Evolutionary conservation across 2,329 filamentous ascomycete genomes (phyloP).

Genomic region (Ceratocystis harringtonii): DNA sequence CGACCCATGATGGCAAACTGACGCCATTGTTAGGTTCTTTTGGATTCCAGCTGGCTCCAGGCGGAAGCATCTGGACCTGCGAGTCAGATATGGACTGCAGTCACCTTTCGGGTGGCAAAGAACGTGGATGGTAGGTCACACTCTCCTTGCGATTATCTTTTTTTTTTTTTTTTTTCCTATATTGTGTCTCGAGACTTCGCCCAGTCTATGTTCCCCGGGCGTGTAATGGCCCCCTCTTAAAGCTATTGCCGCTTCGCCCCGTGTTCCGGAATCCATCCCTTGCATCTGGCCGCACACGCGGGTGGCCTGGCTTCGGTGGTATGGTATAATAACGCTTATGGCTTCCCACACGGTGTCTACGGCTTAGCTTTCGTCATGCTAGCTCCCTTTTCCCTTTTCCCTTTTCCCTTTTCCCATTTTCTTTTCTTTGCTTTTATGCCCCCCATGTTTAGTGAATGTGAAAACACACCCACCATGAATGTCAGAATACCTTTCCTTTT

Average conservation of each 20-base stretch:
- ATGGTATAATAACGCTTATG: too few species aligned
- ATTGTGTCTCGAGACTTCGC: background rate
- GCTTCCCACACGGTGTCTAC: background rate
- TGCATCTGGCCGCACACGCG: background rate
- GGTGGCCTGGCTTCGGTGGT: background rate
- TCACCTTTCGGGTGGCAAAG: constrained; percentile 64
- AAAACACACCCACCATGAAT: background rate
- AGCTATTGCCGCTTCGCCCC: background rate
- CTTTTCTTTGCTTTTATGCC: background rate
- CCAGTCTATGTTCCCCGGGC: background rate
- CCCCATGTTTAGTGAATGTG: background rate
- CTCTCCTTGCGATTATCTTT: constrained; percentile 15
- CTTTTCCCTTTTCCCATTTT: background rate
- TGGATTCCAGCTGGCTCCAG: constrained; percentile 6
- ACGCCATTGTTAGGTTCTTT: background rate
- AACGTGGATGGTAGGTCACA: constrained; percentile 65
- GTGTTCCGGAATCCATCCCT: background rate
- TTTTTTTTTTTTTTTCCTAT: constrained; percentile 8
- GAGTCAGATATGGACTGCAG: constrained; percentile 69
- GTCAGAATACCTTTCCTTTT: background rate
- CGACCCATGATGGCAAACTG: background rate
- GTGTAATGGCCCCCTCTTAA: background rate
- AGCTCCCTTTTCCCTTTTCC: background rate
- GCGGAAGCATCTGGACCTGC: constrained; percentile 63
- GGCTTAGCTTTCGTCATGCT: background rate